These are phyloP conservation scores for Trametes elegans DNA, from an alignment of 768 basidiomycete species.

Conservation along the genomic window DNA sequence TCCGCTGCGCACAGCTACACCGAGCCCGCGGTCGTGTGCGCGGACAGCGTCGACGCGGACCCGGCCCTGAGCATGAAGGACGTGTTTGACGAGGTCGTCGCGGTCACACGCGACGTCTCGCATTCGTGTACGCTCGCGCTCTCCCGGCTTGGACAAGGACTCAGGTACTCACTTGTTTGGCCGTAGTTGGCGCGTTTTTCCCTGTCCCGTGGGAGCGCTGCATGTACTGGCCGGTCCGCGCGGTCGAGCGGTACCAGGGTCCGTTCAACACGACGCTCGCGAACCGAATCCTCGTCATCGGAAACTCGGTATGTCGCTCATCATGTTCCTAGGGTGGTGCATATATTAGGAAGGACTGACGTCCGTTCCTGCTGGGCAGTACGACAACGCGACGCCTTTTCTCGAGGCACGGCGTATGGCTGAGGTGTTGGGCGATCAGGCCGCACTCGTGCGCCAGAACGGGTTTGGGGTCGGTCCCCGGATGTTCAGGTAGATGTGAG, in stretches of 20 bases:
- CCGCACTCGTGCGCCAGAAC: constrained; percentile 10
- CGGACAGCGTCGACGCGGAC: constrained; percentile 15
- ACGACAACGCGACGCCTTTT: constrained; percentile 17
- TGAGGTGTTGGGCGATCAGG: constrained; percentile 12
- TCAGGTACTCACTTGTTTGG: neutral
- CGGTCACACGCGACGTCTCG: constrained; percentile 4
- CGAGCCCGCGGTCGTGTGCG: constrained; percentile 11
- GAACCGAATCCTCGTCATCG: constrained; percentile 22
- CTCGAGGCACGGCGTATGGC: constrained; percentile 5
- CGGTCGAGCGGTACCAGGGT: constrained; percentile 23
- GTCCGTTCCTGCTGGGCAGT: neutral
- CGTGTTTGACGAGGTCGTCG: constrained; percentile 15
- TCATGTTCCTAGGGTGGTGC: neutral
- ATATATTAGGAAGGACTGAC: neutral
- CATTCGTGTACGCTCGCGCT: constrained; percentile 1
- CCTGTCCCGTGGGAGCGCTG: constrained; percentile 15
- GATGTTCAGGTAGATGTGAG: neutral
- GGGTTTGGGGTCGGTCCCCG: constrained; percentile 8
- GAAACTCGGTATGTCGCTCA: constrained; percentile 11
- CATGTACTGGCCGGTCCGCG: constrained; percentile 16
- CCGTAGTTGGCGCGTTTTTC: constrained; percentile 7
- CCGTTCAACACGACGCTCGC: constrained; percentile 23
- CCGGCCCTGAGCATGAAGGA: neutral
- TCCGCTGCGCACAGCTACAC: constrained; percentile 8
- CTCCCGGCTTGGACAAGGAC: neutral